These are phyloP conservation scores for Schizophyllum commune DNA, from an alignment of 1,284 basidiomycete species.

Conservation along the genomic window DNA sequence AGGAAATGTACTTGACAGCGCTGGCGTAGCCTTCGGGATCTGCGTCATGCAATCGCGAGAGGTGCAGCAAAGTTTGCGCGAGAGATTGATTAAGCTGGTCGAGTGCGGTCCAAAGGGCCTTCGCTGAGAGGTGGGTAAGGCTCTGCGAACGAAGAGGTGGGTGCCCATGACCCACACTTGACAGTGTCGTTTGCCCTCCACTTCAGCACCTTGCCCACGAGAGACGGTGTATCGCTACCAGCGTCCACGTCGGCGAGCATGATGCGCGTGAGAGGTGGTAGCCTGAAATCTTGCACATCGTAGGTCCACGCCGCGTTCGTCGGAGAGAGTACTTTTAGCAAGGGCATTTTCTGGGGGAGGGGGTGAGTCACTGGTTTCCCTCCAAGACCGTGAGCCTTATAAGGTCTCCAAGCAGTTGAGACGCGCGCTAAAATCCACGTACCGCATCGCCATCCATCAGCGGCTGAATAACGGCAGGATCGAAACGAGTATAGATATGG, in stretches of 20 bases:
- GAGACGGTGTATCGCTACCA: constrained; percentile 88
- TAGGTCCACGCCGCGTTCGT: constrained; percentile 63
- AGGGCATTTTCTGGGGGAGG: constrained; percentile 14
- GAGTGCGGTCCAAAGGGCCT: constrained; percentile 64
- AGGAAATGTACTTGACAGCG: constrained; percentile 53
- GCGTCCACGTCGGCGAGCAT: constrained; percentile 91
- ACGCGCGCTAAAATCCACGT: constrained; percentile 14
- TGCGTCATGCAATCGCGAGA: constrained; percentile 40
- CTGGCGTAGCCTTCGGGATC: constrained; percentile 43
- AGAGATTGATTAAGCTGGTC: constrained; percentile 55
- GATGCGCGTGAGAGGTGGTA: constrained; percentile 75
- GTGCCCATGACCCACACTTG: constrained; percentile 39
- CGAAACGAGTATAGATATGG: constrained; percentile 89
- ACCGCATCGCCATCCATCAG: constrained; percentile 60
- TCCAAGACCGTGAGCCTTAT: neutral
- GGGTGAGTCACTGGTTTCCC: neutral
- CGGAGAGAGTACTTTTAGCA: constrained; percentile 49
- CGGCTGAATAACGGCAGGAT: constrained; percentile 58
- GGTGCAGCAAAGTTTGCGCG: constrained; percentile 39
- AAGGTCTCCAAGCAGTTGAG: neutral
- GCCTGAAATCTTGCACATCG: constrained; percentile 56
- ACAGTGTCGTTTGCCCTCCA: constrained; percentile 67
- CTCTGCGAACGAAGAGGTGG: neutral
- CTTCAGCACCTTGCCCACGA: constrained; percentile 81
- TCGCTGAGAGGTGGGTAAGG: constrained; percentile 32